Conservation (phyloP, 148 eudicot species). For the Mesembryanthemum crystallinum region DNA sequence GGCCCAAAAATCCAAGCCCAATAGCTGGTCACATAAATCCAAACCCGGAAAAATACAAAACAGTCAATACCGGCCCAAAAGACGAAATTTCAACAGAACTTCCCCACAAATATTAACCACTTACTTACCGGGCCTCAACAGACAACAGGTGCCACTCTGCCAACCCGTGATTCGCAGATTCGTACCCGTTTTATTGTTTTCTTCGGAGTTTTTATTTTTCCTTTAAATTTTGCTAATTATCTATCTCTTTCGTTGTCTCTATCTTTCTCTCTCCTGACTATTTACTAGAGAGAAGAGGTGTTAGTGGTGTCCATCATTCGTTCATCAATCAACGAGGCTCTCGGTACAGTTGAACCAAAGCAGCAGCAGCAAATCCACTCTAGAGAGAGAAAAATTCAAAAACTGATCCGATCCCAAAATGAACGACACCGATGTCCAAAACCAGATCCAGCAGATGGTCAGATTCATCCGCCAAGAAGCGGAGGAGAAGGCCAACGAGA, state of each 20-base stretch:
- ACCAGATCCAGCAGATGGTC: constrained; percentile 95
- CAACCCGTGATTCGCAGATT: background rate
- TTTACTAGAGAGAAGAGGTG: background rate
- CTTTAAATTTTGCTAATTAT: background rate
- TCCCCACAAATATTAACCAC: background rate
- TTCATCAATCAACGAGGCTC: background rate
- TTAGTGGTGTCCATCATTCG: background rate
- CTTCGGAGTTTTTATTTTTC: background rate
- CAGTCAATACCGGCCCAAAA: too few relatives aligned
- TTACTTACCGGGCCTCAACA: background rate
- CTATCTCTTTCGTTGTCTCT: background rate
- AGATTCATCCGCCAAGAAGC: constrained; percentile 86
- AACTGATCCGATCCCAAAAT: constrained; percentile 39
- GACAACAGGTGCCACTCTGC: background rate
- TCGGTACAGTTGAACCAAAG: background rate
- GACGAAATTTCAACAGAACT: too few relatives aligned
- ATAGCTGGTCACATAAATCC: too few relatives aligned
- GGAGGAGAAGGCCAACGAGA: constrained; percentile 84
- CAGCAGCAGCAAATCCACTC: background rate
- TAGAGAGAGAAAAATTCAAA: constrained; percentile 3
- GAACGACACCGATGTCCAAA: constrained; percentile 77
- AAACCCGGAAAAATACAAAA: too few relatives aligned
- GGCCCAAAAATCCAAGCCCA: too few relatives aligned
- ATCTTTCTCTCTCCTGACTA: background rate
- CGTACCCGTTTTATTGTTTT: background rate